phyloP scores from a whole-genome alignment of 768 basidiomycete genomes.

The Heimioporus sp. region DNA sequence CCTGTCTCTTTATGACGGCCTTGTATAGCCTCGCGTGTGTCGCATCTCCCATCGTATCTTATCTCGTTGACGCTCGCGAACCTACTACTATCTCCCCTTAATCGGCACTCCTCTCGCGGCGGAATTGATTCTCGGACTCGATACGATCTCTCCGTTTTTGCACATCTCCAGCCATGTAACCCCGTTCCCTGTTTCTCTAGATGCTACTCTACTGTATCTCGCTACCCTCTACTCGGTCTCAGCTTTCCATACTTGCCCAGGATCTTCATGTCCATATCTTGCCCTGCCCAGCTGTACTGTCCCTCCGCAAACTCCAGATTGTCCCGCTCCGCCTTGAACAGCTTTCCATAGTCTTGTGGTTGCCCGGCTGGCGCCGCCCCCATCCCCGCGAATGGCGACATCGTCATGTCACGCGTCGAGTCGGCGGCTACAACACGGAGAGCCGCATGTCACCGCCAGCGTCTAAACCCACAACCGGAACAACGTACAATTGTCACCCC shows the following conservation, averaged over 20 bases:
- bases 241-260: conserved; percentile 75
- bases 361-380: conserved; percentile 48
- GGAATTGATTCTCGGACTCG: conserved; percentile 16
- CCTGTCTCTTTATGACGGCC: conserved; percentile 90
- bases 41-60: conserved; percentile 17
- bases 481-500: conserved; percentile 78
- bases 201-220: conserved; percentile 17
- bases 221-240: conserved; percentile 27
- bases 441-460: conserved; percentile 14
- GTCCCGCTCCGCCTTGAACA: conserved; percentile 89
- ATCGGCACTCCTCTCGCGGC: conserved; percentile 15
- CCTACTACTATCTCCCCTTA: conserved; percentile 27
- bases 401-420: conserved; percentile 69
- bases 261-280: conserved; percentile 76
- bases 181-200: conserved; percentile 13
- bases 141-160: conserved; percentile 18
- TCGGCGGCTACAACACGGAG: conserved; percentile 60
- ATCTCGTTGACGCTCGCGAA: conserved; percentile 22
- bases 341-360: conserved; percentile 82
- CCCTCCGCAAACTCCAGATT: conserved; percentile 92
- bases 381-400: conserved; percentile 62
- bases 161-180: conserved; percentile 29
- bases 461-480: conserved; percentile 3
- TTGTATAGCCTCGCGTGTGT: conserved; percentile 57
- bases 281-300: conserved; percentile 78